Conservation (phyloP, 208 protist species). For the Wallacemonas sp. region DNA sequence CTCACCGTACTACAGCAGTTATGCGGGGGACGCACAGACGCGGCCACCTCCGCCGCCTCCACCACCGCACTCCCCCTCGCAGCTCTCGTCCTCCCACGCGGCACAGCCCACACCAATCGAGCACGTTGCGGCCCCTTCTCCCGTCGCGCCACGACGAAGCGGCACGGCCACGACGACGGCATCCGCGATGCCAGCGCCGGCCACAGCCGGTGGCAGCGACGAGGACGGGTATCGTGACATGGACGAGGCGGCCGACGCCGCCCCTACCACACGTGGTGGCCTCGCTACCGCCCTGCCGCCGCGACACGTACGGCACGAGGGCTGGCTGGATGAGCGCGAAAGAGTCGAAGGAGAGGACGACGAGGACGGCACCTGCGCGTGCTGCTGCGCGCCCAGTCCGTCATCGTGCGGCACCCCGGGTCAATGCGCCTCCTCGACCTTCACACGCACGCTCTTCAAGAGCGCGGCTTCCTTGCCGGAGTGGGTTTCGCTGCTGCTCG, state of each 20-base stretch:
- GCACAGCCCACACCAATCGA: too few relatives aligned
- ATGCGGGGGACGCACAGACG: background rate
- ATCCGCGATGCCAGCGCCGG: too few relatives aligned
- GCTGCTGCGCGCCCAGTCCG: conserved; percentile 9
- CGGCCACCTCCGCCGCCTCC: conserved; percentile 13
- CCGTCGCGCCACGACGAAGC: too few relatives aligned
- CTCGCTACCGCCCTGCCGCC: background rate
- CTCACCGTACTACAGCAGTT: background rate
- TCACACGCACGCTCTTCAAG: conserved; percentile 8
- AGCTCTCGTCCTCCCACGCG: too few relatives aligned
- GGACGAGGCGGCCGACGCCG: background rate
- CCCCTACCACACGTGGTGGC: background rate
- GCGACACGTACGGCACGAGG: background rate
- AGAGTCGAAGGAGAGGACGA: background rate
- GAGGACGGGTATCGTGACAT: conserved; percentile 1
- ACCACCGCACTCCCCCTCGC: background rate
- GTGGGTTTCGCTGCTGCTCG: conserved; percentile 27
- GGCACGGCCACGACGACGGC: too few relatives aligned
- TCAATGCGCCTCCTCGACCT: background rate
- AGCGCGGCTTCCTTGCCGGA: conserved; percentile 23
- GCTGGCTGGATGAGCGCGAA: background rate
- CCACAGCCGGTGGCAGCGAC: too few relatives aligned
- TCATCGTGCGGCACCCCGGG: background rate
- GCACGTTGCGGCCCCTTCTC: too few relatives aligned
- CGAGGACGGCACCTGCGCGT: background rate